These are phyloP conservation scores for Lojkania enalia DNA, from an alignment of 2,329 filamentous ascomycete genomes.

Conservation along the genomic window DNA sequence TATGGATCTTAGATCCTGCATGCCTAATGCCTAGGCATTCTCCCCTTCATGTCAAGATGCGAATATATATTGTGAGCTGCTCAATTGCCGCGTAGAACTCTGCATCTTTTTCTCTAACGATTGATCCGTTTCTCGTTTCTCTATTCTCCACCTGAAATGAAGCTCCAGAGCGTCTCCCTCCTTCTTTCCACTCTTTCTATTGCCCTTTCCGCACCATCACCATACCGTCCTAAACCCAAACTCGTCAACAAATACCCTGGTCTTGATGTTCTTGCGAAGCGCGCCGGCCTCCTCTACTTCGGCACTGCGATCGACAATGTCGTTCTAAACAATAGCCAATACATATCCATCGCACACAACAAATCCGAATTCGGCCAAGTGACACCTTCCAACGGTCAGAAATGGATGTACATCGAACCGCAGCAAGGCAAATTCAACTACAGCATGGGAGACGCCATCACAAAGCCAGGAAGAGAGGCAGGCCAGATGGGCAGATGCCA, in stretches of 20 bases:
- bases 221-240: too few species aligned
- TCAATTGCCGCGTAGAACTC: background rate
- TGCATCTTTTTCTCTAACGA: constrained; percentile 2
- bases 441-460: constrained; percentile 57
- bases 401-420: constrained; percentile 67
- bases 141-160: constrained; percentile 24
- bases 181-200: constrained; percentile 23
- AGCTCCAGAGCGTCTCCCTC: constrained; percentile 18
- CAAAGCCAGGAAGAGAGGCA: constrained; percentile 45
- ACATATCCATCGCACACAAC: constrained; percentile 59
- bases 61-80: constrained; percentile 14
- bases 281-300: constrained; percentile 60
- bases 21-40: constrained; percentile 15
- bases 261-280: constrained; percentile 59
- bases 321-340: constrained; percentile 54
- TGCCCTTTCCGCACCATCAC: constrained; percentile 23
- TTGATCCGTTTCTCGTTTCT: background rate
- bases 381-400: constrained; percentile 66
- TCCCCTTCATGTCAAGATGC: constrained; percentile 4
- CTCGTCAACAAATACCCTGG: constrained; percentile 28
- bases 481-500: constrained; percentile 64
- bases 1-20: constrained; percentile 11
- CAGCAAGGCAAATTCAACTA: constrained; percentile 61
- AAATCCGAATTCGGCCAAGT: constrained; percentile 65
- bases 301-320: constrained; percentile 62